A percentile compares a stretch with the other conserved stretches of the same genome.
Conservation (phyloP, 371 early-diverging fungal genomes). For the Mucor saturninus region DNA sequence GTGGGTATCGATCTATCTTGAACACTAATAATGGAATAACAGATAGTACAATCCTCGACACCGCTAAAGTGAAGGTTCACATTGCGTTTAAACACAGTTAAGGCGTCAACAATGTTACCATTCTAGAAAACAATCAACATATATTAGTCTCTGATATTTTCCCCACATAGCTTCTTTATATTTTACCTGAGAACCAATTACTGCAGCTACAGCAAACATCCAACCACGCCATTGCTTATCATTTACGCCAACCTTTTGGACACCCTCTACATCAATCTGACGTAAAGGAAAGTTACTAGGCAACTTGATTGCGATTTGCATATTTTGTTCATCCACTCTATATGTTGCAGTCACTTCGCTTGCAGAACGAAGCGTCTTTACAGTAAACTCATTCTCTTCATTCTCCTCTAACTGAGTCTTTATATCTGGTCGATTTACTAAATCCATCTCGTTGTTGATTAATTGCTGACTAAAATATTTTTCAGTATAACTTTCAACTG, state of each 20-base stretch:
- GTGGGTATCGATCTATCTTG: slow-evolving; percentile 89
- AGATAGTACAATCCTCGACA: slow-evolving; percentile 94
- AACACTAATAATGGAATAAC: slow-evolving; percentile 92
- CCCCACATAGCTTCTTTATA: neutral
- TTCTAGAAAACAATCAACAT: slow-evolving; percentile 58
- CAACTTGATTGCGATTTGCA: slow-evolving; percentile 84
- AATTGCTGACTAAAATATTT: slow-evolving; percentile 71
- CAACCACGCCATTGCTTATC: slow-evolving; percentile 91
- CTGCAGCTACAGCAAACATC: slow-evolving; percentile 80
- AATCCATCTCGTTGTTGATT: slow-evolving; percentile 67
- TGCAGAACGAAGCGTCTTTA: slow-evolving; percentile 70
- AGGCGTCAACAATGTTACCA: slow-evolving; percentile 80
- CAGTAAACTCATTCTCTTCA: slow-evolving; percentile 63
- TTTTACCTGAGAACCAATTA: slow-evolving; percentile 70
- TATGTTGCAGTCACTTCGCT: slow-evolving; percentile 81
- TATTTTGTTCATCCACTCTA: slow-evolving; percentile 82
- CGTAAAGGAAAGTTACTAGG: slow-evolving; percentile 84
- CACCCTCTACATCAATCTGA: slow-evolving; percentile 81
- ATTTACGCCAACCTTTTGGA: slow-evolving; percentile 80
- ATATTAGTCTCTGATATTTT: neutral
- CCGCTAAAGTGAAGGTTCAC: slow-evolving; percentile 91
- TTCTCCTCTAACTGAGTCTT: slow-evolving; percentile 54
- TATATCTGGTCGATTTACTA: slow-evolving; percentile 54
- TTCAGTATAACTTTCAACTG: slow-evolving; percentile 80
- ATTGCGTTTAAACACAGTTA: slow-evolving; percentile 82